Percentiles rank a stretch among this genome's conserved stretches.
These are phyloP conservation scores for Gynochthodes officinalis DNA, from an alignment of 257 asterid genomes.

Conservation along the genomic window DNA sequence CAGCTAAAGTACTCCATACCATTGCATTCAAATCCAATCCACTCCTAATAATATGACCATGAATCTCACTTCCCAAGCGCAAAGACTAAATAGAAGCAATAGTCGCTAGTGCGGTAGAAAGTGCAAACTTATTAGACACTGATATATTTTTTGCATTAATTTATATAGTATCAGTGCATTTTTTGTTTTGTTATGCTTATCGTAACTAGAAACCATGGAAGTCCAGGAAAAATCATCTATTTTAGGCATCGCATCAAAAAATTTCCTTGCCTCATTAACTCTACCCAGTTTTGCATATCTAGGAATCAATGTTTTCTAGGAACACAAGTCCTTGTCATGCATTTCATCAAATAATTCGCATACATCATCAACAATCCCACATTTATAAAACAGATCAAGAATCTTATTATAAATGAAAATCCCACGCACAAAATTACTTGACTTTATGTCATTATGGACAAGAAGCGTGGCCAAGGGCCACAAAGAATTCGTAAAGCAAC, in stretches of 20 bases:
- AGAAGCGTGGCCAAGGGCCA: too few relatives aligned
- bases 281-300: conserved; percentile 52
- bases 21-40: conserved; percentile 64
- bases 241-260: conserved; percentile 66
- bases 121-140: conserved; percentile 46
- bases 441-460: conserved; percentile 44
- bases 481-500: too few relatives aligned
- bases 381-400: conserved; percentile 63
- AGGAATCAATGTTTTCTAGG: conserved; percentile 71
- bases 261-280: conserved; percentile 47
- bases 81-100: conserved; percentile 62
- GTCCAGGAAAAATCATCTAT: too few relatives aligned
- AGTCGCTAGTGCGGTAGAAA: too few relatives aligned
- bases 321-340: conserved; percentile 56
- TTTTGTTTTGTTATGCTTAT: conserved; percentile 44
- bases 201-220: conserved; percentile 78
- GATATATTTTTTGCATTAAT: conserved; percentile 44
- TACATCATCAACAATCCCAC: conserved; percentile 51
- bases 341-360: conserved; percentile 53
- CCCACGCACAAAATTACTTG: conserved; percentile 46
- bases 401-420: conserved; percentile 50
- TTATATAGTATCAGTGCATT: conserved; percentile 60
- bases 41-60: conserved; percentile 51
- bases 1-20: too few relatives aligned
- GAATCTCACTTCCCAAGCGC: conserved; percentile 66